Percentiles rank a stretch among this genome's conserved stretches.
Evolutionary conservation across 495 filamentous ascomycete species (phyloP).

Genomic region (Aspergillus taichungensis): DNA sequence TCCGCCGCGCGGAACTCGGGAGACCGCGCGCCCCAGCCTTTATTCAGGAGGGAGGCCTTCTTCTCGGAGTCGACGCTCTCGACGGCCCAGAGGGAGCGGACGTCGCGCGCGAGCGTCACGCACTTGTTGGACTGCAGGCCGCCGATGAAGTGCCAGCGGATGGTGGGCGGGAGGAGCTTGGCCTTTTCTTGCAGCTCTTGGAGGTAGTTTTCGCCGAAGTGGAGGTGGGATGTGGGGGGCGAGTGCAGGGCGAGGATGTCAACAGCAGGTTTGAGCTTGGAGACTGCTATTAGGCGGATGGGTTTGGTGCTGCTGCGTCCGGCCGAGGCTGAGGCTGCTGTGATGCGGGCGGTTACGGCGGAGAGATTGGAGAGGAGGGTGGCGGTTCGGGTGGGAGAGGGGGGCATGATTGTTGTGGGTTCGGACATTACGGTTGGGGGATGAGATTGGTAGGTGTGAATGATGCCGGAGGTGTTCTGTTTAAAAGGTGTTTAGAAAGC

Average conservation of each 20-base stretch:
- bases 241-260: conserved; percentile 80
- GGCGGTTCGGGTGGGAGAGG: conserved; percentile 28
- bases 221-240: conserved; percentile 48
- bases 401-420: conserved; percentile 19
- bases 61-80: conserved; percentile 81
- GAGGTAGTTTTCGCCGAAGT: conserved; percentile 97
- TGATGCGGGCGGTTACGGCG: conserved; percentile 26
- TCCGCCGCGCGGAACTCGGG: conserved; percentile 14
- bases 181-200: conserved; percentile 90
- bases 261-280: conserved; percentile 83
- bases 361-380: conserved; percentile 32
- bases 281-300: conserved; percentile 81
- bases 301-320: conserved; percentile 14
- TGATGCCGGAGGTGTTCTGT: conserved; percentile 10
- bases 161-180: conserved; percentile 61
- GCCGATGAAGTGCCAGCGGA: conserved; percentile 96
- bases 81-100: conserved; percentile 88
- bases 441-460: conserved; percentile 8
- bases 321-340: conserved; percentile 16
- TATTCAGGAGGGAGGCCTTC: conserved; percentile 75
- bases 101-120: conserved; percentile 68
- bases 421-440: not conserved
- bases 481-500: no score
- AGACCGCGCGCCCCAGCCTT: conserved; percentile 53
- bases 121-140: conserved; percentile 88